Base-by-base conservation (phyloP, 2,329 filamentous ascomycete genomes). In the Spiromastix sp. region DNA sequence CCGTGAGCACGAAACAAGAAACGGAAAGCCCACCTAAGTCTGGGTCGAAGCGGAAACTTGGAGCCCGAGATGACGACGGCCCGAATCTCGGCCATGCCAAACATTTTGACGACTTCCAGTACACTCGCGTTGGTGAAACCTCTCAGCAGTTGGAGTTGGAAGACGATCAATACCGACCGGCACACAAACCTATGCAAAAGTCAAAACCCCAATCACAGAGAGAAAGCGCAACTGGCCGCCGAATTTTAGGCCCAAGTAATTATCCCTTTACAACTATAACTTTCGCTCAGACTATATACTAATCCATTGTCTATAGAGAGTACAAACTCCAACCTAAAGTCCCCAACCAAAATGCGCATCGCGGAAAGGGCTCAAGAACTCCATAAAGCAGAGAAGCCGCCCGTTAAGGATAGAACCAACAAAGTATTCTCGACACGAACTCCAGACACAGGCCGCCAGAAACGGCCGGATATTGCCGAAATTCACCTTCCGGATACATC, bases 21-120 rank as follows among this genome's bases (percentile, higher is more conserved):
- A 47, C 46, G 8, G 19, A 19, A 25, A 27, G 10, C 7, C 27
- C 40, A 11, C 25, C 32, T 19, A 64, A 64, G 33, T 64, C 64
- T 32, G 70, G 69, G 12, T 63, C 68, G 16, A 77, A 77, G 54
- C 64, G 73, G 32, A 77, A 77, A 48, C 64, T 77, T 34, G 68
- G 62, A 37, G 63, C 68, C 12, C 61, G 69, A 26, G 70, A 74
- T 25, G 64, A 64, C 8, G 66, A 71, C 13, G 63, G 66, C 17
- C 27, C 36, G 3, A 16, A 21, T 19, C 29, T 31, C 11, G 29
- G 18, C 4, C 16, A 12, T 13, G 15, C 20, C 8, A 19, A 38
- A 16, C 38, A 43, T 7, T 32, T 32, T 25, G 66, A 66, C 13
- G 55, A 62, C 18, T 71, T 71, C 48, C 59, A 57, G 9, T 71